Base-by-base conservation (phyloP, 225 moss, liverwort and hornwort species). In the Sphagnum tenellum region DNA sequence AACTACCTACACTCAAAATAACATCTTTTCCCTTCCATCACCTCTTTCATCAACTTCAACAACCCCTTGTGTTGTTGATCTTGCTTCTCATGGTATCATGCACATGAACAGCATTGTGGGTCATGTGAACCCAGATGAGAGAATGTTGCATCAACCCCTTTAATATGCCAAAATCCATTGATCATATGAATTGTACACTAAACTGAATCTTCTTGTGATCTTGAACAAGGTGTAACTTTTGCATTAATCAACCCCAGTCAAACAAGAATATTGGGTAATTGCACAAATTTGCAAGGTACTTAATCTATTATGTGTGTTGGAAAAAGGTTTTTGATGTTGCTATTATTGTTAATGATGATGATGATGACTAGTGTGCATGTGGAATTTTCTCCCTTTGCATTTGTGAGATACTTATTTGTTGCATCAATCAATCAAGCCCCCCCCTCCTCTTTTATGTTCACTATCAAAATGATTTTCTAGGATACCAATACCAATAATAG, bases 141-240 rank as follows among this genome's bases (percentile, higher is more conserved):
- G 84, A 50, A 80, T 84, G 76, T 48, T 81, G 62, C 78, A 67
- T 62, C 81, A 73, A 60, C 84, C 84, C 46, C 69, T 81, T 3
- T 78, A 81, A 71, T 85, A 85, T 65, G 81, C 84, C 56, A 85
- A 85, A 54, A 85, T 81, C 49, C 78, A 85, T 70, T 85, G 73
- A 78, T 66, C 66, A 52, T 56, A n/a, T n/a, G 55, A 60, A 58
- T 51, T 84, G 84, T 84, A 81, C 54, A 78, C 73, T 80, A 69
- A 7, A 50, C 56, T 44, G 69, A 51, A 65, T 60, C n/a, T n/a
- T n/a, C n/a, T n/a, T n/a, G n/a, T n/a, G n/a, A n/a, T n/a, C n/a
- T n/a, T n/a, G n/a, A n/a, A n/a, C n/a, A n/a, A n/a, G n/a, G n/a
- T n/a, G n/a, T n/a, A n/a, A n/a, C n/a, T n/a, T 74, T 13, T 12